Base-by-base conservation (phyloP, 1,284 basidiomycete genomes). In the Anthracocystis panici-leucophaei region DNA sequence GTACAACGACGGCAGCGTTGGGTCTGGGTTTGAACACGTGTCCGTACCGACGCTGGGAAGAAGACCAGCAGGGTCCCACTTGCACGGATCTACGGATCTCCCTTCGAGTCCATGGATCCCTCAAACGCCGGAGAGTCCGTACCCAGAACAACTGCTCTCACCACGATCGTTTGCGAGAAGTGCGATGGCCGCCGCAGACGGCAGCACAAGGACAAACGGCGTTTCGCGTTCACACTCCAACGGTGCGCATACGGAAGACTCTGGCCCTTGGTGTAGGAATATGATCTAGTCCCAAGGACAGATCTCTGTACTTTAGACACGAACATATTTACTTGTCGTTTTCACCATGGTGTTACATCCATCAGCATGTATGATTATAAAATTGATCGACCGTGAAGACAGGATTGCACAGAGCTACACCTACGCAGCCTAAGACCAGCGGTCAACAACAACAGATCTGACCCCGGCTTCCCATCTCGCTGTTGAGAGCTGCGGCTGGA, bases 91-190 rank as follows among this genome's bases (percentile, higher is more conserved):
- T 9, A 20, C 38, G 18, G 38, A 25, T 9, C 21, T 8, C 0
- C 14, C 56, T 18, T 29, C 33, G 3, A 65, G 55, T 33, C 54
- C 10, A 20, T 72, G 69, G 69, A 56, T 66, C n/a, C 69, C 69
- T 2, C 59, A 49, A 6, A 72, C 69, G 5, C 69, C 69, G 5
- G 65, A 72, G 18, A 60, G 56, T 48, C 56, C 64, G 1, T 72
- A 72, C 35, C 64, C 64, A 0, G 38, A 52, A 5, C 25, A 57
- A 4, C 14, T 66, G 23, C 57, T 66, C 12, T 66, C 64, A 25
- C 64, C 64, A 38, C 44, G 57, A 2, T 35, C 53, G 18, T 65
- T 65, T 12, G 52, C 57, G 5, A 54, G 57, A 14, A 20, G 40
- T 23, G 18, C 52, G 12, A 6, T 7, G 31, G 31, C 21, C 4